These are phyloP conservation scores for Penicillium sp. DNA, from an alignment of 2,329 filamentous ascomycete species.

Conservation along the genomic window DNA sequence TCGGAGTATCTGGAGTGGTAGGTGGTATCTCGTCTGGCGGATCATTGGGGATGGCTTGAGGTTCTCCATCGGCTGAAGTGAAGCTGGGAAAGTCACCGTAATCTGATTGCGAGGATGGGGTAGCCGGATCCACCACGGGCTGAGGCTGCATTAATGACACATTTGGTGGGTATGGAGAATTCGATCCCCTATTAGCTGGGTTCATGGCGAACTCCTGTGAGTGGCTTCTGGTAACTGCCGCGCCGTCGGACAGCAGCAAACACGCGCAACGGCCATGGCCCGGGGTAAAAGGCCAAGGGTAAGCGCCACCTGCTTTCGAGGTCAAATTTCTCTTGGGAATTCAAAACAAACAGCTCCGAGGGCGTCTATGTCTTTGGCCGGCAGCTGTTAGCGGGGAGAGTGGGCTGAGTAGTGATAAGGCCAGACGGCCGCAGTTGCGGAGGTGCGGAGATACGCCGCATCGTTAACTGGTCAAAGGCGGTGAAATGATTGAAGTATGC, in stretches of 20 bases:
- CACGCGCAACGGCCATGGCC: not conserved
- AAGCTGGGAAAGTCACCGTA: conserved; percentile 43
- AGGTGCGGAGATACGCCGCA: not conserved
- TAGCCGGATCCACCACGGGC: not conserved
- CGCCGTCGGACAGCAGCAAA: not conserved
- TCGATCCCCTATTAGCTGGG: not conserved
- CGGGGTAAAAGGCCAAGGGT: not conserved
- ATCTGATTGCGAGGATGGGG: conserved; percentile 36
- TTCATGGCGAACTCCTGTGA: not conserved
- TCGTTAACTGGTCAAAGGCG: not conserved
- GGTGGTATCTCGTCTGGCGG: not conserved
- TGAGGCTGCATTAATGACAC: not conserved
- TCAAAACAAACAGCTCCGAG: not conserved
- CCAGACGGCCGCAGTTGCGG: not conserved
- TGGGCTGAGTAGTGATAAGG: not conserved
- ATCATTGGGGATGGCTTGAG: not conserved
- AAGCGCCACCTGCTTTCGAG: not conserved
- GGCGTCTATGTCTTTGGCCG: not conserved
- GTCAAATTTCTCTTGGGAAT: no score
- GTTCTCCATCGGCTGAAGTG: conserved; percentile 17
- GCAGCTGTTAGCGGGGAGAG: not conserved
- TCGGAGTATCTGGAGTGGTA: not conserved
- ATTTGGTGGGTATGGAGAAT: not conserved
- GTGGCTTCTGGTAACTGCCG: not conserved
- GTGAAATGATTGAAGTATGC: not conserved